phyloP scores from a whole-genome alignment of 2,329 filamentous ascomycete species.

The Alternaria sp. region DNA sequence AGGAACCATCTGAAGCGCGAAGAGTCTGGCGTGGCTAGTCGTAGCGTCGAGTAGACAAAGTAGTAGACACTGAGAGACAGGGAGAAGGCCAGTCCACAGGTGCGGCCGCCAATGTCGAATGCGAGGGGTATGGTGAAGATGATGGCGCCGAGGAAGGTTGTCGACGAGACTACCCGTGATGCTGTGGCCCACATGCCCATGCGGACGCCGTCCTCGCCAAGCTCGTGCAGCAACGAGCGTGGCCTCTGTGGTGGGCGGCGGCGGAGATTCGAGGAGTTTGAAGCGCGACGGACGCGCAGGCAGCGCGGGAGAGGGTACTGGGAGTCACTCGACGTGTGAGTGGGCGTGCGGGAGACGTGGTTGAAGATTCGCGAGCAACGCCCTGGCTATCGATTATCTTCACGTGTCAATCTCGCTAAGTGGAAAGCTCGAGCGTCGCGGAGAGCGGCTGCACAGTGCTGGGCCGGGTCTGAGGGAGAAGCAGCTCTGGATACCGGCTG shows the following conservation, averaged over 20 bases:
- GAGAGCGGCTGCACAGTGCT: constrained; percentile 10
- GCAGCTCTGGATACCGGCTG: constrained; percentile 1
- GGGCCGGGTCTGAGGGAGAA: constrained; percentile 1
- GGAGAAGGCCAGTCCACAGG: constrained; percentile 93
- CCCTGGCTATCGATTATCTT: constrained; percentile 34
- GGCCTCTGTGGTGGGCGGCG: constrained; percentile 36
- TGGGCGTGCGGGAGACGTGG: constrained; percentile 22
- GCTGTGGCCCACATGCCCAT: constrained; percentile 74
- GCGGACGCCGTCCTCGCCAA: constrained; percentile 57
- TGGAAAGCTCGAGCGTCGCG: constrained; percentile 12
- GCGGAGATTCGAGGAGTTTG: constrained; percentile 15
- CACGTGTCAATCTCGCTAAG: constrained; percentile 41
- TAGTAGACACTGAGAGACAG: constrained; percentile 90
- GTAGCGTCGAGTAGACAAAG: constrained; percentile 82
- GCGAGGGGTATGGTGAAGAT: constrained; percentile 95
- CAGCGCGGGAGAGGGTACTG: constrained; percentile 31
- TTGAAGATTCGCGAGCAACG: constrained; percentile 20
- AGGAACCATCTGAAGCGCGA: constrained; percentile 79
- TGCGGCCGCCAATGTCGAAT: constrained; percentile 96
- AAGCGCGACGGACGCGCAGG: constrained; percentile 43
- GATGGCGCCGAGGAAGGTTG: constrained; percentile 87
- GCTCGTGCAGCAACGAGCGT: constrained; percentile 57
- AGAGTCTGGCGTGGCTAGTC: constrained; percentile 78
- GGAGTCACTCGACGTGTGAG: constrained; percentile 23
- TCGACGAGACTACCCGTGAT: constrained; percentile 79